Base-by-base conservation (phyloP, 2,329 filamentous ascomycete genomes). In the Incumbomyces lentus region DNA sequence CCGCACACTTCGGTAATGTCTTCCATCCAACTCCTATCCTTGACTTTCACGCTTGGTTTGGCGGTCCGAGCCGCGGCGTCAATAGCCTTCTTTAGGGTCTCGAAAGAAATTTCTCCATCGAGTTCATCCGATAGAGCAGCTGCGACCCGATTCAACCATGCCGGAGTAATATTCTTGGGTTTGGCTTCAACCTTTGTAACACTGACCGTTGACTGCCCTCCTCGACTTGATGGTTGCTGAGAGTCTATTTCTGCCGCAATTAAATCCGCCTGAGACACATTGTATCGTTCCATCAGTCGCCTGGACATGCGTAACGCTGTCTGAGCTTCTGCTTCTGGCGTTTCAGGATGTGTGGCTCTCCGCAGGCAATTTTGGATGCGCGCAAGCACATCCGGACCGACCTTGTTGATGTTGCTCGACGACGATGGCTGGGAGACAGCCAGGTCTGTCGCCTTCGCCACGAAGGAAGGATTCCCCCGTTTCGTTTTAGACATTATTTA, bases 301-400 rank as follows among this genome's bases (percentile, higher is more conserved):
- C 26, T 30, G 10, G 47, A 22, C 34, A 49, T 35, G 31, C 34
- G 50, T 10, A 55, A 44, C 4, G 54, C 57, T 10, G 54, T 48
- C 49, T 54, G 47, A 17, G 55, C 55, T 49, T 60, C 58, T 11
- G 37, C 36, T 37, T 58, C 55, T 10, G 54, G 52, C 30, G 51
- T 44, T 40, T 49, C 52, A 14, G 48, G 31, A 44, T 59, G 53
- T 22, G 53, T 49, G 16, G 55, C 55, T 34, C 51, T 47, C 7
- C 44, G 43, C 31, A 58, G 52, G 33, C 54, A 59, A 49, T 59
- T 59, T 46, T 52, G 50, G 35, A 59, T 59, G 26, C 50, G 54
- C 10, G 51, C 48, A 13, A 59, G 33, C 13, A 51, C 32, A n/a
- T 43, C 37, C 11, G 11, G 13, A 16, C 45, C 42, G 68, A 63